Base-by-base conservation (phyloP, 768 basidiomycete species). In the Mycena vitilis region DNA sequence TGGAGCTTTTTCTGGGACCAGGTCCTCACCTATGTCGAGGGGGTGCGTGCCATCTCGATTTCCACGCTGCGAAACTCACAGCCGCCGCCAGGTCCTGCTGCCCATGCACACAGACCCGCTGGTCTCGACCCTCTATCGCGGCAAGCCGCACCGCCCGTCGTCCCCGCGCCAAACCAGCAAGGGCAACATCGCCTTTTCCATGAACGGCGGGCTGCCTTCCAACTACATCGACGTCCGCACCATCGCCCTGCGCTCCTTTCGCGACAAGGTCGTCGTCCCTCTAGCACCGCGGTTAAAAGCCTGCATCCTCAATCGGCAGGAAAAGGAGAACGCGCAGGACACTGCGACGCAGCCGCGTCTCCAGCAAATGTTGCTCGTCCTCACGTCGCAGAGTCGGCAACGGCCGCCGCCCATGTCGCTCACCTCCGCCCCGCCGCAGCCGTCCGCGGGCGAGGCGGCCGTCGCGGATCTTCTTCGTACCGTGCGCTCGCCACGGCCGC, bases 1-100 rank as follows among this genome's bases (percentile, higher is more conserved):
- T 98, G 96, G 95, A 88, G 86, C 16, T 96, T 97, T 83, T 98
- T 98, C 79, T 97, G 94, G 92, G 92, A 92, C 73, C 90, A 93
- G 68, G 90, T 95, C 34, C 81, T 96, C 9, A 92, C 94, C 10
- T 96, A 95, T 75, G 83, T 95, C 40, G 94, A 95, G 85, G 94
- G 93, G 62, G 94, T 95, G 73, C 75, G 90, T 4, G 47, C 25
- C 47, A 36, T 38, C 40, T 16, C 23, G 49, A 42, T 34, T 61
- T n/a, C 49, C 40, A 47, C 63, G 40, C 18, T 37, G 30, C 37
- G 0, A 22, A 12, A 20, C 48, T 63, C 22, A 59, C 49, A 22
- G 30, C 30, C 51, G 16, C 48, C 15, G 47, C 64, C 64, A 81
- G 80, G 80, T 81, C 60, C 74, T 82, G 30, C 65, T 82, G 16